Conservation (phyloP, 768 basidiomycete species). For the Ramaria sp. region DNA sequence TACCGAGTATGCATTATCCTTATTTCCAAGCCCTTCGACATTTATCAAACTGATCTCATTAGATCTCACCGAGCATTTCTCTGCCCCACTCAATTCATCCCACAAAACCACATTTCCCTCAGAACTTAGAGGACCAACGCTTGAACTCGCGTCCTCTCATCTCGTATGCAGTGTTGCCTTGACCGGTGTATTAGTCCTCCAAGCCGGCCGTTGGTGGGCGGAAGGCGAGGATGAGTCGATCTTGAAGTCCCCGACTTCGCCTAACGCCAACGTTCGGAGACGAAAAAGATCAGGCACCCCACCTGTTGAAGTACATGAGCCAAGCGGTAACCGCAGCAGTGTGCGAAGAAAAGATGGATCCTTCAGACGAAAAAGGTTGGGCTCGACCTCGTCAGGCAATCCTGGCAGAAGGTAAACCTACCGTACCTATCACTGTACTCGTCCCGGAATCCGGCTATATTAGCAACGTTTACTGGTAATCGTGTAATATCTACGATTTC, state of each 20-base stretch:
- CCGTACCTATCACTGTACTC: background rate
- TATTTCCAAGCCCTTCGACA: background rate
- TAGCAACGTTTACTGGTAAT: background rate
- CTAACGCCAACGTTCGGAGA: background rate
- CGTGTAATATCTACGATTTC: background rate
- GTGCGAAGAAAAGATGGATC: background rate
- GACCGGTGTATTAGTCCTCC: constrained; percentile 75
- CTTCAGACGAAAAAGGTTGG: background rate
- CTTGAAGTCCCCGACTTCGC: background rate
- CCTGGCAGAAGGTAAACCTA: background rate
- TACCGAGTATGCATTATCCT: constrained; percentile 53
- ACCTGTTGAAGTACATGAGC: background rate
- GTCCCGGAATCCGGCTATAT: background rate
- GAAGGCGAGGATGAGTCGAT: constrained; percentile 46
- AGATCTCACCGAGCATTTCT: constrained; percentile 55
- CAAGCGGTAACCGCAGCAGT: background rate
- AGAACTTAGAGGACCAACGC: constrained; percentile 46
- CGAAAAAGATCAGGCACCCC: constrained; percentile 2
- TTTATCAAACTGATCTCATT: constrained; percentile 10
- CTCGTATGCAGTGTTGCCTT: constrained; percentile 82
- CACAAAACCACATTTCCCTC: constrained; percentile 48
- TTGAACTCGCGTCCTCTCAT: constrained; percentile 74
- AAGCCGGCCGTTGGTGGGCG: constrained; percentile 79
- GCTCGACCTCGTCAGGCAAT: background rate
- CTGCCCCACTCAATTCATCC: constrained; percentile 32